Base-by-base conservation (phyloP, 257 asterid genomes). In the Petunia axillaris region DNA sequence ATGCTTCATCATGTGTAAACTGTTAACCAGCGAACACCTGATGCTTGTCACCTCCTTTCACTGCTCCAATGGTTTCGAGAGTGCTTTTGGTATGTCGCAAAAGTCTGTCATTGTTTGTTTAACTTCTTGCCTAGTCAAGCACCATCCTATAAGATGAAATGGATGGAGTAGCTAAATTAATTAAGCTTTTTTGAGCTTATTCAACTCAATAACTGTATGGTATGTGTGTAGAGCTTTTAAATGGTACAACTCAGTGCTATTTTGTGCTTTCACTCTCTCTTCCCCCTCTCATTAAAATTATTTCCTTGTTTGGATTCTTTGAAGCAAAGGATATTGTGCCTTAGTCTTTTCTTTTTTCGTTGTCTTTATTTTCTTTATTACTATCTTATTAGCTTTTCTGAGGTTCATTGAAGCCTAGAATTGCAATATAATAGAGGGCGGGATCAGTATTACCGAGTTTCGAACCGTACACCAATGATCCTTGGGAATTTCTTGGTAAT, bases 1-100 rank as follows among this genome's bases (percentile, higher is more conserved):
- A 41, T 41, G 75, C 14, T 66, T 66, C 37, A 66, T 66, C 75
- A 66, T 41, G 54, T 66, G 53, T 66, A 66, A 65, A 41, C 9
- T 66, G 6, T 14, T 52, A 3, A 8, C 53, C 1, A 66, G 15
- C 5, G 16, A 15, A 13, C 53, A 35, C 15, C 52, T 4, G 25
- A 40, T 66, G 75, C 75, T 66, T 66, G 75, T 15, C 37, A n/a
- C 73, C 35, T 64, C 38, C 75, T 40, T 66, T 0, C 5, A 39
- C 53, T 66, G 75, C 53, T 37, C 14, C 0, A 66, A 66, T 2
- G 36, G 14, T 1, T 25, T 25, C 25, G 25, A 25, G 25, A 25
- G 25, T 25, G 25, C 25, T 25, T 25, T 25, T 25, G 25, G 25
- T 25, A 25, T 25, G 25, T 25, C 25, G 25, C 25, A 25, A 25